A percentile compares a stretch with the other conserved stretches of the same genome.
These are phyloP conservation scores for Brassica napus DNA, from an alignment of 345 rosid species.

Conservation along the genomic window DNA sequence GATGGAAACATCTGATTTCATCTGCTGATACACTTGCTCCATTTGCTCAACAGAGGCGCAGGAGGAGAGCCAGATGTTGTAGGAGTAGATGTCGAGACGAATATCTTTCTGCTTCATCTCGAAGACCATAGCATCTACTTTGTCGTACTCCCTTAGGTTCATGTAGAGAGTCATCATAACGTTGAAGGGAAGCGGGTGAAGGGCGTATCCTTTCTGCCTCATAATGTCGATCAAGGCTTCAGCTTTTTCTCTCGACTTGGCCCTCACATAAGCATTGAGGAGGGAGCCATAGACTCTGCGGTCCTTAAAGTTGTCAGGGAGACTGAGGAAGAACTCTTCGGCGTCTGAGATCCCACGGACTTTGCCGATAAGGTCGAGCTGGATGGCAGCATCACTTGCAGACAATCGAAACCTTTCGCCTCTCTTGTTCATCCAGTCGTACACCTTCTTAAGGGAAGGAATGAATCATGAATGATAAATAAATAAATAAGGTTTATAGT, in stretches of 20 bases:
- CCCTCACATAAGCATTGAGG: constrained; percentile 71
- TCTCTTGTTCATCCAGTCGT: constrained; percentile 88
- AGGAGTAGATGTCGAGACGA: constrained; percentile 75
- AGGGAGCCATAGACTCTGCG: constrained; percentile 81
- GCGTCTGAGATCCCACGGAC: constrained; percentile 75
- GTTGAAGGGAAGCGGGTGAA: constrained; percentile 76
- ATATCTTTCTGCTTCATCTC: constrained; percentile 82
- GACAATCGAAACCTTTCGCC: constrained; percentile 68
- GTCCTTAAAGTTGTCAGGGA: constrained; percentile 69
- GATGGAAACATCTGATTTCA: constrained; percentile 60
- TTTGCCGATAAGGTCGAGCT: constrained; percentile 83
- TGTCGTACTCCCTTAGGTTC: constrained; percentile 71
- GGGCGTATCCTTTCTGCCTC: constrained; percentile 66
- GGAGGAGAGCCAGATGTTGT: constrained; percentile 92
- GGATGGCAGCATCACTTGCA: constrained; percentile 91
- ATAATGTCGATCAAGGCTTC: constrained; percentile 64
- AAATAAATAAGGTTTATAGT: no score
- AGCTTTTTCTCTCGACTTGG: constrained; percentile 64
- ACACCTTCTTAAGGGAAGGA: constrained; percentile 45
- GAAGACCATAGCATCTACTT: constrained; percentile 63
- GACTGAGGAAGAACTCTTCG: constrained; percentile 58
- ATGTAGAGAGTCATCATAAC: constrained; percentile 98
- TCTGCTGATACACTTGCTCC: constrained; percentile 75
- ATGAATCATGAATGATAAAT: background rate
- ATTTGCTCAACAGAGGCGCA: constrained; percentile 65